Base-by-base conservation (phyloP, 345 rosid species). In the Limnanthes douglasii region DNA sequence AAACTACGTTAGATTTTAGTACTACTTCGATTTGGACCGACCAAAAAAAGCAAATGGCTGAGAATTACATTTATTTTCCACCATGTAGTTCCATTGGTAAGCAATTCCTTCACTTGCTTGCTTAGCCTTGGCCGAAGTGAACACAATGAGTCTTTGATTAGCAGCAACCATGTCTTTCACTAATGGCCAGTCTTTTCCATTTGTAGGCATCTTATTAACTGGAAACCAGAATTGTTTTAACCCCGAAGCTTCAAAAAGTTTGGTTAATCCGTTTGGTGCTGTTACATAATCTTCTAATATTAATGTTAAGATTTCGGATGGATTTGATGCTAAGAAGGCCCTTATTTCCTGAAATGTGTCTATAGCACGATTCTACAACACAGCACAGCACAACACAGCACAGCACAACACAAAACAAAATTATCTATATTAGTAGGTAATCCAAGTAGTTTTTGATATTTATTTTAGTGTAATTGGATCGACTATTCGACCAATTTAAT, bases 161-260 rank as follows among this genome's bases (percentile, higher is more conserved):
- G 28, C 43, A 1, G 64, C 50, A 3, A 60, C 51, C 68, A 70
- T 74, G 37, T 70, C 68, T 4, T 39, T 64, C 5, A 75, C 75
- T 15, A 53, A 34, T 0, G 75, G 73, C 79, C 79, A 70, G 43
- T 70, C 70, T 61, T 52, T 50, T 4, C 73, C 84, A 1, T 43
- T 47, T 17, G 27, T 11, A 22, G 70, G 79, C 75, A 70, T 75
- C n/a, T 49, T 49, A 6, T 65, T 37, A 15, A 62, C 47, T 12
- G 75, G 73, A 49, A 67, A 70, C 72, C 75, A 74, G 54, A 63
- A 70, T 25, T 70, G 70, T 41, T 34, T 66, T 28, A 77, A 56
- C 11, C 78, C 75, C 24, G 65, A 59, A 22, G 64, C 62, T 2
- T 55, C 66, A 24, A 77, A 66, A 8, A 72, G 60, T 37, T 59